Evolutionary conservation across 2,329 filamentous ascomycete species (phyloP).

Genomic region (Penicillium sp.): DNA sequence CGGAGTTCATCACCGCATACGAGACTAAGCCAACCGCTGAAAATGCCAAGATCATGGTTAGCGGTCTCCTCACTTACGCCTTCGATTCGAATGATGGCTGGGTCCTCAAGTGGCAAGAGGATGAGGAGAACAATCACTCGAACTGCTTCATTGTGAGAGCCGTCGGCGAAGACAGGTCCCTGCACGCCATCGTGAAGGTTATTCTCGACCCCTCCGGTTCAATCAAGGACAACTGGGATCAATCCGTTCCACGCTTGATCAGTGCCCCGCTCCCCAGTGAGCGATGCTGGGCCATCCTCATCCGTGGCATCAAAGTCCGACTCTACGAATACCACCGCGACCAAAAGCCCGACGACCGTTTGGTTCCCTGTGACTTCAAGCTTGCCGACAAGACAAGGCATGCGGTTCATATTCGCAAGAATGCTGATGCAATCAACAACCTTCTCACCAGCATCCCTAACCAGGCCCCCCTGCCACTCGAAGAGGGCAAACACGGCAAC

Average conservation of each 20-base stretch:
- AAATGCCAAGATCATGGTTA: not conserved
- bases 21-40: not conserved
- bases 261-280: not conserved
- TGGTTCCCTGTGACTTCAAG: constrained; percentile 5
- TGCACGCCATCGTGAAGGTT: constrained; percentile 5
- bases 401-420: not conserved
- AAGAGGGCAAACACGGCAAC: not conserved
- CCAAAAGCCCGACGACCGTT: not conserved
- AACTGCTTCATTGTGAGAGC: not conserved
- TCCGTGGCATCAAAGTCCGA: constrained; percentile 2
- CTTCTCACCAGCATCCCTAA: not conserved
- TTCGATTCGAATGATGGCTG: not conserved
- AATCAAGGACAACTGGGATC: not conserved
- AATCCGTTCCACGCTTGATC: not conserved
- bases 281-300: constrained; percentile 5
- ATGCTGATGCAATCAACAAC: not conserved
- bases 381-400: not conserved
- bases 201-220: not conserved
- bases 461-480: not conserved
- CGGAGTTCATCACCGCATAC: not conserved
- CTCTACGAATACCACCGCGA: constrained; percentile 4
- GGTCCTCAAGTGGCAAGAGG: not conserved
- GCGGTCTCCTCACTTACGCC: not conserved
- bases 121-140: not conserved
- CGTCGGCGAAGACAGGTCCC: not conserved